Conservation (phyloP, 441 rosid genomes). For the Francoa sonchifolia region DNA sequence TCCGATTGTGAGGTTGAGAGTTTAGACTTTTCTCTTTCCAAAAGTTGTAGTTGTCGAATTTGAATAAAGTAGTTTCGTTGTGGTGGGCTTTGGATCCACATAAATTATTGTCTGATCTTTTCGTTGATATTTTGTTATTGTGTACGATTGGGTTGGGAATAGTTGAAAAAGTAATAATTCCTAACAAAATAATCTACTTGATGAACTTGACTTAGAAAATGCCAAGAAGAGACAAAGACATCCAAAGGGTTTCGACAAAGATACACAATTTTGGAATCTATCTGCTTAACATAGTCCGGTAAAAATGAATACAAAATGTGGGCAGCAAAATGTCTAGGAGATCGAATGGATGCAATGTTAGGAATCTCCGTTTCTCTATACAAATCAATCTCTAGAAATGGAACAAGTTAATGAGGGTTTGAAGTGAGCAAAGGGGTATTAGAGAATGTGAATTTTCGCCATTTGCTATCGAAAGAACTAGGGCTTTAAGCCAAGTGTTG, state of each 20-base stretch:
- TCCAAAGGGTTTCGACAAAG: conserved; percentile 17
- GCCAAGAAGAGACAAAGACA: neutral
- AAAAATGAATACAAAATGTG: conserved; percentile 3
- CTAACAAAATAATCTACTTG: no score
- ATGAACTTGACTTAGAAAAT: neutral
- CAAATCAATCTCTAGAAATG: neutral
- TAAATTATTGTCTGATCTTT: no score
- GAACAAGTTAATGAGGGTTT: conserved; percentile 2
- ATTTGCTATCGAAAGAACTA: neutral
- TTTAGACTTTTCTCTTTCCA: no score
- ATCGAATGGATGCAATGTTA: neutral
- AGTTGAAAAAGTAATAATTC: no score
- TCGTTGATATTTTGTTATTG: no score
- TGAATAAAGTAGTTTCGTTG: neutral
- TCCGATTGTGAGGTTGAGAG: no score
- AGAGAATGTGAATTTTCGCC: neutral
- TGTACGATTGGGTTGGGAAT: no score
- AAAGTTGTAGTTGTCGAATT: no score
- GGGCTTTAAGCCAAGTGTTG: conserved; percentile 1
- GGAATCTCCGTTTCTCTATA: neutral
- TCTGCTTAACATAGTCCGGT: conserved; percentile 1
- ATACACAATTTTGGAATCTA: conserved; percentile 14
- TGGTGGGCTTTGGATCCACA: no score
- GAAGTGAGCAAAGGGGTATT: conserved; percentile 5
- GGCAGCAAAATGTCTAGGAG: conserved; percentile 7